Conservation (phyloP, 192 early-diverging fungal genomes). For the Umbelopsis ramanniana region DNA sequence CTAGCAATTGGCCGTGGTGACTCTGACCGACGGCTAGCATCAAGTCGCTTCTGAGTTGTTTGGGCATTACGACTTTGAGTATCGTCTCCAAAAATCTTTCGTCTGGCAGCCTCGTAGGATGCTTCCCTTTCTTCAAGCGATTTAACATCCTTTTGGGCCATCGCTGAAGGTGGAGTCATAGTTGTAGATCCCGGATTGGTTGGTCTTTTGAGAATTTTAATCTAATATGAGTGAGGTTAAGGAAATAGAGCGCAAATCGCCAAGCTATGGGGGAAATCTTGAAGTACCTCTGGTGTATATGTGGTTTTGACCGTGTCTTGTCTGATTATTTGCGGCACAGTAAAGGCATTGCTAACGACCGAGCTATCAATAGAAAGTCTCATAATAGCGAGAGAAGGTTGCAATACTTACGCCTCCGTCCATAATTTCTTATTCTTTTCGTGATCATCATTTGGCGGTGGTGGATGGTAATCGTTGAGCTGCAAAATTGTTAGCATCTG, state of each 20-base stretch:
- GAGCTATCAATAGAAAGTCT: neutral
- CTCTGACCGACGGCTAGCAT: neutral
- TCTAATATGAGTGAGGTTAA: neutral
- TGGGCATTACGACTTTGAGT: neutral
- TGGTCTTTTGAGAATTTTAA: conserved; percentile 32
- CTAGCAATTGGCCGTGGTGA: neutral
- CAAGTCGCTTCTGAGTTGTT: neutral
- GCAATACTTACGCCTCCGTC: conserved; percentile 15
- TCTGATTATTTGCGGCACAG: conserved; percentile 14
- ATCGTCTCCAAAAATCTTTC: conserved; percentile 27
- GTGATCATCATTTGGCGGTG: conserved; percentile 22
- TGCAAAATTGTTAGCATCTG: neutral
- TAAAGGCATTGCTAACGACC: neutral
- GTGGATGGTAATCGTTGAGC: conserved; percentile 27
- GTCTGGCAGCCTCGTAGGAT: conserved; percentile 22
- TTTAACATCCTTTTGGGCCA: neutral
- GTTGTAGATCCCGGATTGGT: conserved; percentile 17
- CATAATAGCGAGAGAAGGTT: neutral
- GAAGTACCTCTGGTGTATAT: neutral
- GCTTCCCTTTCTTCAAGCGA: conserved; percentile 26
- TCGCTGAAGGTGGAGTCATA: neutral
- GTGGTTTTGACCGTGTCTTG: neutral
- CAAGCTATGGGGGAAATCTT: neutral
- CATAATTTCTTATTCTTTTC: conserved; percentile 17
- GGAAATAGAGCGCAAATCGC: neutral